Base-by-base conservation (phyloP, 495 filamentous ascomycete species). In the Podospora appendiculata region DNA sequence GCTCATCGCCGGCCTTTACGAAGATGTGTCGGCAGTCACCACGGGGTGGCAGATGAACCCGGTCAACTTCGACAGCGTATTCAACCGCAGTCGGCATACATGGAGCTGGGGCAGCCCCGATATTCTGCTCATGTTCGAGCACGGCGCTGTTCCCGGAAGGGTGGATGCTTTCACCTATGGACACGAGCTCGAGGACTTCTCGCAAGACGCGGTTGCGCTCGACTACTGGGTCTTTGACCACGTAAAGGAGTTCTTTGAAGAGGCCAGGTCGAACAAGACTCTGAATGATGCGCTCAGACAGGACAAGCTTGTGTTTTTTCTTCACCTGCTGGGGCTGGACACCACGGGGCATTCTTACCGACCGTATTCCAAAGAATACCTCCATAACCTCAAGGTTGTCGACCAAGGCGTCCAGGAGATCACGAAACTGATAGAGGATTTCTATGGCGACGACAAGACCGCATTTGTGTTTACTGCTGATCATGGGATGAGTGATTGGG, bases 71-170 rank as follows among this genome's bases (percentile, higher is more conserved):
- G 94, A 99, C 72, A 96, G 91, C 58, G 87, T 99, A 9, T 99
- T 99, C 79, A 99, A 99, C 63, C 83, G 87, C 51, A 96, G 91
- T 62, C 74, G 87, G 32, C 94, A 97, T 70, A 97, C 94, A 4
- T 99, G 94, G 94, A 92, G 89, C 66, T 99, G 94, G 94, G 93
- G 94, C 8, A 96, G 92, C 60, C 92, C 92, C 11, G 94, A 99
- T 73, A 99, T 99, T 61, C 71, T 97, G 47, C 88, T 83, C 10
- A 99, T 99, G 94, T 99, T 99, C 63, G 82, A 94, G 63, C 82
- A 92, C 55, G 94, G 94, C 1, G 94, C 93, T 35, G 82, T 86
- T n/a, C 87, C 88, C 6, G 88, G 89, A 0, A 78, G 86, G 51
- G 84, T 99, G 9, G 88, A 95, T 66, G 84, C 87, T 17, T 85